Evolutionary conservation across 2,329 filamentous ascomycete species (phyloP), one percentile per base, ranked within the genome.

Genomic region (Aspergillus fumigatiaffinis): DNA sequence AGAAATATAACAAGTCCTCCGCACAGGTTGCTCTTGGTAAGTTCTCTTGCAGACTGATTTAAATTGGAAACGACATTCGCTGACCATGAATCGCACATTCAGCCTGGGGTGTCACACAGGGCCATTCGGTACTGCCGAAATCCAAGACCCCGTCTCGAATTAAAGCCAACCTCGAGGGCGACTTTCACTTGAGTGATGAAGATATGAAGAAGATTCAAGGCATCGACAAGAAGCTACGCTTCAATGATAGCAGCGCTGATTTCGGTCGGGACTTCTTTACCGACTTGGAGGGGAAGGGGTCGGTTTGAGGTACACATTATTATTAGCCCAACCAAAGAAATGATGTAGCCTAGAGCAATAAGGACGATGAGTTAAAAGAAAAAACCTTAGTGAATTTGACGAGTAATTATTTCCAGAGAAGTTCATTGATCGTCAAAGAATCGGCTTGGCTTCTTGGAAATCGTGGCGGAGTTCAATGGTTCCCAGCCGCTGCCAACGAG

Each of bases 221-320:
- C 0, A 74, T 87, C 21, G 84, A 88, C 66, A 84, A 81, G 73
- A 86, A 86, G 71, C 49, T 85, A 62, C 75, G 85, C 46, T 87
- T 87, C 66, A 87, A 87, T 55, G 84, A 87, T 67, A 79, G 83
- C 4, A 82, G 77, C 47, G 73, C 66, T 6, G 74, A 72, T 23
- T 87, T 87, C 73, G 79, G 82, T 3, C 84, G 80, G 70, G 73
- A 83, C 7, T 85, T 86, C 62, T 87, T 84, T 62, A 63, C 68
- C 1, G 84, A 85, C 68, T 64, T 87, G 55, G 85, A 87, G 53
- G 84, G 84, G 3, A 84, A 84, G 50, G 53, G 58, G 50, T 60
- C 42, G 38, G 42, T 29, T 29, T 29, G 14, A 46, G 21, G 3
- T 26, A 17, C 10, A 25, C 10, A 47, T 12, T 47, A 12, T 46